These are phyloP conservation scores for Solanum microdontum DNA, from an alignment of 257 asterid genomes.

Conservation along the genomic window DNA sequence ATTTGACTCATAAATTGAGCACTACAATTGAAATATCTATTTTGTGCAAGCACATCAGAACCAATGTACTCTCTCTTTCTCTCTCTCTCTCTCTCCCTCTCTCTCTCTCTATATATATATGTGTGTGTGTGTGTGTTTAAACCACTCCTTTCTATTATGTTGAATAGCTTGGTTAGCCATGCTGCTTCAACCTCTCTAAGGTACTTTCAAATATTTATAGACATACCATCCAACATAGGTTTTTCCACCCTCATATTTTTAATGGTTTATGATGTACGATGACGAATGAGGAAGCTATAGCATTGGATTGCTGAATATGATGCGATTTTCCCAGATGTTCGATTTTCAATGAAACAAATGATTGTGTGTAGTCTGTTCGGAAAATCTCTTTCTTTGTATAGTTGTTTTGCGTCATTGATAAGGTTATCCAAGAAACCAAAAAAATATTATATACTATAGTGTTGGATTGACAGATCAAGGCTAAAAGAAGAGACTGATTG, in stretches of 20 bases:
- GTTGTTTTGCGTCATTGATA: neutral
- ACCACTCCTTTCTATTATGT: neutral
- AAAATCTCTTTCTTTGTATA: neutral
- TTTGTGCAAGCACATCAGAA: neutral
- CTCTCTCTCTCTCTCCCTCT: neutral
- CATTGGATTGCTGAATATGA: neutral
- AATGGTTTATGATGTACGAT: neutral
- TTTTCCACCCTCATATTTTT: neutral
- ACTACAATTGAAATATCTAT: neutral
- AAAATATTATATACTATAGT: neutral
- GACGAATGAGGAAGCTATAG: neutral
- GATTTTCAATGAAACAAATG: neutral
- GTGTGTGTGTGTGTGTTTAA: neutral
- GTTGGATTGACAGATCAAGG: neutral
- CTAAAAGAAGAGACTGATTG: neutral
- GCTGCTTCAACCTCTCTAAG: neutral
- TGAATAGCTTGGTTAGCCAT: neutral
- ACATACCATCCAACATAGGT: neutral
- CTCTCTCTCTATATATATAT: neutral
- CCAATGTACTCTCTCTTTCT: neutral
- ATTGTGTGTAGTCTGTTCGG: neutral
- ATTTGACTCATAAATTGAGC: neutral
- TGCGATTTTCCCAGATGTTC: neutral
- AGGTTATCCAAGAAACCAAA: neutral
- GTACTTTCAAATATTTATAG: neutral